Evolutionary conservation across 2,329 filamentous ascomycete species (phyloP), one percentile per base, ranked within the genome.

Genomic region (Aspergillus brunneoviolaceus): DNA sequence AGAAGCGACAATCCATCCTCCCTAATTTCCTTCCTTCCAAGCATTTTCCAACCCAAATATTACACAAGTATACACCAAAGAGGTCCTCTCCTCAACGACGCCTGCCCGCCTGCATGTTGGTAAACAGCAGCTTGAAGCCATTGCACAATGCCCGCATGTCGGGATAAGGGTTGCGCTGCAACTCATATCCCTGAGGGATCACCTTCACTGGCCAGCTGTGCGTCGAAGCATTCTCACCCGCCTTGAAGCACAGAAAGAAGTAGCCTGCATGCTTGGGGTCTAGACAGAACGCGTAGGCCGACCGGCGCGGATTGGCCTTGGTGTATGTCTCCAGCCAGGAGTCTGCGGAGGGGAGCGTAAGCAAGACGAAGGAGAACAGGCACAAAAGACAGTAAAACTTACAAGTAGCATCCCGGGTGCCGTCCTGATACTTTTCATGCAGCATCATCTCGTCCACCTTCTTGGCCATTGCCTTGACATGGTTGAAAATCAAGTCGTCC

Each of bases 391-490:
- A 39, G 16, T 45, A 35, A 58, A 50, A 82, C 90, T 81, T 88
- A 96, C 94, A 93, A 64, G 92, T 90, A 70, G 95, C 90, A 62
- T 87, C 83, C 71, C 89, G 89, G 63, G 87, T 93, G 61, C 89
- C 88, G 64, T 86, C 86, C 78, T 96, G 92, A 81, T 90, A 99
- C 77, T 96, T 96, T 74, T 98, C 94, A 75, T 97, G 89, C 66
- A 89, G 86, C 83, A 92, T 95, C 82, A 99, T 88, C 81, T 99
- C 94, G 66, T 96, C 92, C 55, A 98, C 94, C 83, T 99, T 99
- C 77, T 89, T 91, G 19, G 92, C 90, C 95, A 98, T 99, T 55
- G 93, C 91, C 80, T 96, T 95, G 73, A 99, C 91, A 74, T 99
- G 95, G 71, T 95, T 90, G 72, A 96, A 93, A 67, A 99, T 98